phyloP scores from a whole-genome alignment of 352 stramenopile species.

The Phytopythium delawarense region DNA sequence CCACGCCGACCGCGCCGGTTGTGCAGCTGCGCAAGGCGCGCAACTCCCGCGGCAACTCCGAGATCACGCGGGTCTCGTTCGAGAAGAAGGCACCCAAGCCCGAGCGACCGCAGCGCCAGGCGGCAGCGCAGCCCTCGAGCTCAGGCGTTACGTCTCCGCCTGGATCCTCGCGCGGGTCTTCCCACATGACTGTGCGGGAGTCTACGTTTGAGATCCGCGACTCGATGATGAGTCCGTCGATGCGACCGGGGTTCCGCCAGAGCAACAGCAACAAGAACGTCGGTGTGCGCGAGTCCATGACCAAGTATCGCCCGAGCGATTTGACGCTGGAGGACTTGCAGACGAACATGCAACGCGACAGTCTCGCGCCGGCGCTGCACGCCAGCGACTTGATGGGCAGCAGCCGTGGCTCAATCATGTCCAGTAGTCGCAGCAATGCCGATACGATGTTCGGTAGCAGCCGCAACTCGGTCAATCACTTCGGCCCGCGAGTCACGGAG shows the following conservation, averaged over 20 bases:
- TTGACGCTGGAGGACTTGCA: constrained; percentile 44
- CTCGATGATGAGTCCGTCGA: constrained; percentile 6
- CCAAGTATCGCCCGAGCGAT: constrained; percentile 67
- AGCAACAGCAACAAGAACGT: constrained; percentile 13
- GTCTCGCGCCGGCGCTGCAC: constrained; percentile 29
- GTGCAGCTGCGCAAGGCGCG: constrained; percentile 21
- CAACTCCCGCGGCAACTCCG: constrained; percentile 30
- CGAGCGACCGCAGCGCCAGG: neutral
- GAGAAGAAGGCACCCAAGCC: constrained; percentile 19
- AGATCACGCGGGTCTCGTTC: constrained; percentile 33
- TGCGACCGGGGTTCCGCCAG: neutral
- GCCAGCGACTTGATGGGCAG: constrained; percentile 15
- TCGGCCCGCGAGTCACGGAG: constrained; percentile 45
- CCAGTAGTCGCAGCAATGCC: constrained; percentile 17
- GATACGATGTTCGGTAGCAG: constrained; percentile 19
- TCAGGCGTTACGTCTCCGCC: neutral
- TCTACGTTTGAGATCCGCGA: constrained; percentile 11
- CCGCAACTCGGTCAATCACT: constrained; percentile 39
- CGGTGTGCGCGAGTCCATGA: constrained; percentile 59
- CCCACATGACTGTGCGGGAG: constrained; percentile 6
- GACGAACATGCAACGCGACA: constrained; percentile 50
- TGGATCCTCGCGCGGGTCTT: neutral
- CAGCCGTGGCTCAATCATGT: constrained; percentile 33
- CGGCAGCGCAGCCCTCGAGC: constrained; percentile 2
- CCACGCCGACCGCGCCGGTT: constrained; percentile 18